Evolutionary conservation across 78 protist species (phyloP).

Genomic region (Dictyostelium intermedium): DNA sequence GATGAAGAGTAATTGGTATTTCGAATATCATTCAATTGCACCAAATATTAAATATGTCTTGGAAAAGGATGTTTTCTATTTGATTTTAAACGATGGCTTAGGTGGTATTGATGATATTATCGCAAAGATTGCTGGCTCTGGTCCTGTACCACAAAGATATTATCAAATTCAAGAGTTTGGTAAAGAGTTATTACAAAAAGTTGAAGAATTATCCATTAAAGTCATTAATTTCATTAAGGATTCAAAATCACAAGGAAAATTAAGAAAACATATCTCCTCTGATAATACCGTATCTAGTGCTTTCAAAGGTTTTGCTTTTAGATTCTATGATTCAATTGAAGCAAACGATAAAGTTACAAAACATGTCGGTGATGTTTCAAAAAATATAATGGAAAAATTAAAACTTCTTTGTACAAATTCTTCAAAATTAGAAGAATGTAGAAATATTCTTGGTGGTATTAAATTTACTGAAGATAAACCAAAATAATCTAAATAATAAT

Average conservation of each 20-base stretch:
- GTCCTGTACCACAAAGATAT: neutral
- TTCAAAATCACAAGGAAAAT: conserved; percentile 9
- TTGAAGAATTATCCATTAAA: neutral
- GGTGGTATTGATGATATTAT: conserved; percentile 40
- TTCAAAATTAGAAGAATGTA: conserved; percentile 28
- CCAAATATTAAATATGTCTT: neutral
- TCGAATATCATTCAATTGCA: neutral
- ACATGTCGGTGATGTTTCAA: conserved; percentile 1
- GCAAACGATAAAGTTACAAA: neutral
- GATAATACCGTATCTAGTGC: neutral
- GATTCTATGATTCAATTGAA: conserved; percentile 24
- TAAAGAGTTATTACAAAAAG: neutral
- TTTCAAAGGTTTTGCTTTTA: conserved; percentile 17
- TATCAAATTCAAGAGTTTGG: conserved; percentile 9
- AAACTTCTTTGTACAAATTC: neutral
- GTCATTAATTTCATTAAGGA: conserved; percentile 4
- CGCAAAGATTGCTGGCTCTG: neutral
- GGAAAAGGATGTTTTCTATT: conserved; percentile 53
- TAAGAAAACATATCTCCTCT: conserved; percentile 5
- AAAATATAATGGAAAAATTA: neutral
- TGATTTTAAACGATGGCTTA: conserved; percentile 7
- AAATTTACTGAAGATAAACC: neutral
- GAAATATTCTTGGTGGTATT: conserved; percentile 14
- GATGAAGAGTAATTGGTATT: conserved; percentile 52
- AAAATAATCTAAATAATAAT: neutral